These are phyloP conservation scores for Aspergillus ochraceoroseus DNA, from an alignment of 2,329 filamentous ascomycete genomes.

Conservation along the genomic window DNA sequence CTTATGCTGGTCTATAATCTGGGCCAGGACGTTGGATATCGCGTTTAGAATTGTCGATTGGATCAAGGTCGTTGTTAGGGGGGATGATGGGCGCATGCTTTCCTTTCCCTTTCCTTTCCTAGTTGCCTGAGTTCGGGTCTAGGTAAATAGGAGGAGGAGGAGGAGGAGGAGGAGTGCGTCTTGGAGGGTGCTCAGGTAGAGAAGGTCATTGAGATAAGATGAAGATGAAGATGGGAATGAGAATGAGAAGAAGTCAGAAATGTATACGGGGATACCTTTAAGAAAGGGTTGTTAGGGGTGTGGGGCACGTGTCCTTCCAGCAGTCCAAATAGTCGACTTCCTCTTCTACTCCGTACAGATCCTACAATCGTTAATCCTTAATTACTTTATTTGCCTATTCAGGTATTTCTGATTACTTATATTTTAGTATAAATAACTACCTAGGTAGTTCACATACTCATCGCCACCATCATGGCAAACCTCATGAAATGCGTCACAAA, in stretches of 20 bases:
- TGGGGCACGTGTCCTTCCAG: slow-evolving; percentile 10
- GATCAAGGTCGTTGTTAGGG: slow-evolving; percentile 34
- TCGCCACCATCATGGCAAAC: no score
- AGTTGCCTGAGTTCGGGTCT: neutral
- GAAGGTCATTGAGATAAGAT: neutral
- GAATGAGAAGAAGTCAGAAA: neutral
- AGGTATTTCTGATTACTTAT: neutral
- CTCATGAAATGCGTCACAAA: slow-evolving; percentile 22
- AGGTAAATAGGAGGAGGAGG: neutral
- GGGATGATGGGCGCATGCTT: slow-evolving; percentile 20
- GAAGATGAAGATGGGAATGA: neutral
- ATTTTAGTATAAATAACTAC: neutral
- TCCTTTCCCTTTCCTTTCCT: neutral
- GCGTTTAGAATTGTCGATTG: slow-evolving; percentile 39
- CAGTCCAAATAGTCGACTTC: neutral
- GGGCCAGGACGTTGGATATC: slow-evolving; percentile 37
- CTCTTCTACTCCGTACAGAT: no score
- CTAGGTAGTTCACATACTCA: no score
- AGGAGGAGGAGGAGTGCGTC: neutral
- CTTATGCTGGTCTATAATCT: slow-evolving; percentile 37
- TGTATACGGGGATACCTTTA: no score
- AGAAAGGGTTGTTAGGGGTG: slow-evolving; percentile 1
- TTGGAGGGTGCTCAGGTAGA: neutral
- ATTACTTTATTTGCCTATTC: no score
- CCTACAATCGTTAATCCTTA: no score